These are phyloP conservation scores for Rachicladosporium sp. DNA, from an alignment of 2,329 filamentous ascomycete species.

Conservation along the genomic window DNA sequence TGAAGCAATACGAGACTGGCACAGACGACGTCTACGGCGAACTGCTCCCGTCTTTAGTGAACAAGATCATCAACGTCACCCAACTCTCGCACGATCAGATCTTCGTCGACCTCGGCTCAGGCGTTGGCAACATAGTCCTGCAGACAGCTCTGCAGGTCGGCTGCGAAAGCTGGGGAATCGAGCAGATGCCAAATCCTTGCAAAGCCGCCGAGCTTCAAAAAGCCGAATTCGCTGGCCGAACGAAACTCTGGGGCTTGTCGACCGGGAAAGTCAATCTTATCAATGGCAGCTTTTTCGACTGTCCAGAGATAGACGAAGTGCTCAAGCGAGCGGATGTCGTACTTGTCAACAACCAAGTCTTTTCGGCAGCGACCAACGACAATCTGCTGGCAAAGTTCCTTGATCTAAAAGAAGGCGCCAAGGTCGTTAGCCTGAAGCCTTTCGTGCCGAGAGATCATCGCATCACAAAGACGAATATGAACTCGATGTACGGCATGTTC, in stretches of 20 bases:
- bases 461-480: constrained; percentile 59
- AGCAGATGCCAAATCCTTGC: constrained; percentile 88
- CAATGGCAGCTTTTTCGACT: constrained; percentile 71
- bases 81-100: constrained; percentile 69
- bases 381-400: constrained; percentile 78
- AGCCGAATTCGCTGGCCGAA: constrained; percentile 72
- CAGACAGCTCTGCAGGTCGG: constrained; percentile 89
- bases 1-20: constrained; percentile 77
- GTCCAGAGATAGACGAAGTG: constrained; percentile 54
- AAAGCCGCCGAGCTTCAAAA: constrained; percentile 69
- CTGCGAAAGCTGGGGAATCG: constrained; percentile 90
- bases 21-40: constrained; percentile 94
- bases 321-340: constrained; percentile 86
- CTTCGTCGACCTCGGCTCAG: constrained; percentile 90
- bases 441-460: constrained; percentile 75
- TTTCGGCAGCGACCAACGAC: constrained; percentile 76
- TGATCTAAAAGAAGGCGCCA: constrained; percentile 80
- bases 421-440: constrained; percentile 81
- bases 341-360: constrained; percentile 95
- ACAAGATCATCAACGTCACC: constrained; percentile 69
- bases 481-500: constrained; percentile 71
- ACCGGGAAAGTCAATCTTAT: constrained; percentile 70
- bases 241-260: constrained; percentile 75
- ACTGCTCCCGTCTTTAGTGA: constrained; percentile 71
- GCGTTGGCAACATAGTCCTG: constrained; percentile 88